A percentile compares a stretch with the other conserved stretches of the same genome.
These are phyloP conservation scores for Planoprotostelium fungivorum DNA, from an alignment of 78 protist genomes.

Conservation along the genomic window DNA sequence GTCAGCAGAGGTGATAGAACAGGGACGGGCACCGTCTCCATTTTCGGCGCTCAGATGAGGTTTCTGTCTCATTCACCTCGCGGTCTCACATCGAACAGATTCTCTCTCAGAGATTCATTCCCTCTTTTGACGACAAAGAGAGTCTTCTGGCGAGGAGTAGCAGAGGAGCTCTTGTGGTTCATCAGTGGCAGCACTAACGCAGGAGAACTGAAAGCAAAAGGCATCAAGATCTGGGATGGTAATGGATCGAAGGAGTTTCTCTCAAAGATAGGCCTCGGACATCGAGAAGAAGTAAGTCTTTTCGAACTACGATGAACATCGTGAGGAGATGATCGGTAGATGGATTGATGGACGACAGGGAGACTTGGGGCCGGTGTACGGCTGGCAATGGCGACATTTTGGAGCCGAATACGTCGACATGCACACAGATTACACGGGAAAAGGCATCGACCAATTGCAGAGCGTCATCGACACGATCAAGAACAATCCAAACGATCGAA, in stretches of 20 bases:
- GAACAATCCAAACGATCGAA: conserved; percentile 70
- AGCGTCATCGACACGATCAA: conserved; percentile 35
- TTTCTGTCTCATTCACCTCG: conserved; percentile 43
- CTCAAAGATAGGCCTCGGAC: background rate
- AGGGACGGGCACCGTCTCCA: conserved; percentile 75
- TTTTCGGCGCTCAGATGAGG: conserved; percentile 73
- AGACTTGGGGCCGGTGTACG: conserved; percentile 90
- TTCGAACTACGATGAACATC: too few species aligned
- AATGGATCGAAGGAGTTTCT: background rate
- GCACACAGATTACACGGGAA: conserved; percentile 80
- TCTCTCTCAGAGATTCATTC: conserved; percentile 14
- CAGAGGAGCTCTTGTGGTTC: conserved; percentile 92
- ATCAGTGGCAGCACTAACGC: conserved; percentile 75
- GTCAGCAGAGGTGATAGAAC: conserved; percentile 70
- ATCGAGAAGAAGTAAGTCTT: background rate
- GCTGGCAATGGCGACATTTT: conserved; percentile 95
- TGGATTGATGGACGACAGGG: conserved; percentile 21
- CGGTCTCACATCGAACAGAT: background rate
- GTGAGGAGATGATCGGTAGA: background rate
- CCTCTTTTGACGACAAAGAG: conserved; percentile 92
- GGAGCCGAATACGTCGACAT: conserved; percentile 82
- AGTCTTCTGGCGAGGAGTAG: conserved; percentile 87
- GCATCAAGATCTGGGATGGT: conserved; percentile 88
- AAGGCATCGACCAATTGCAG: conserved; percentile 78
- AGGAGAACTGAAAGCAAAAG: conserved; percentile 32